Base-by-base conservation (phyloP, 805 yeast species). In the Sporopachydermia lactativora region DNA sequence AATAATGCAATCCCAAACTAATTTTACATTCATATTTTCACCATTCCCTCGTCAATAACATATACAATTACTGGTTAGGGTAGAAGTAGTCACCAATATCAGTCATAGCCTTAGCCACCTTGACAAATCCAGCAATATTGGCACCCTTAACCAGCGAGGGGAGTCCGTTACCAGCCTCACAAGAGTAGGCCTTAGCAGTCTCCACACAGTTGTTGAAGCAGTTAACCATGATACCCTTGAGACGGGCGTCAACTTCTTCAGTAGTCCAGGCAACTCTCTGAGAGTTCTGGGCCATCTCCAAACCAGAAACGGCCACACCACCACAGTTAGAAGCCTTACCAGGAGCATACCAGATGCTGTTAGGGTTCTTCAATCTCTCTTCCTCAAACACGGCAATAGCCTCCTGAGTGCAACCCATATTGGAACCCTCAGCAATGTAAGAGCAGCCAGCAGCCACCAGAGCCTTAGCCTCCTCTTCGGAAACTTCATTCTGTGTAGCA, bases 311-410 rank as follows among this genome's bases (percentile, higher is more conserved):
- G 44, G 96, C 95, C 54, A 89, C 98, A 78, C 98, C 98, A 70
- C 97, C 98, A 70, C 94, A 81, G 78, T 89, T 89, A 58, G 96
- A 89, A 53, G 96, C 96, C 77, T 89, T 89, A 68, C 96, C 97
- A 61, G 96, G 96, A 57, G 95, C 97, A 69, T 88, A 89, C 98
- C 98, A 89, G 66, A 86, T 83, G 47, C 75, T 68, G 38, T 55
- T 50, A 39, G 54, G 48, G 19, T 46, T 40, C 40, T 45, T 41
- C 14, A 47, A 36, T 35, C 70, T 61, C 52, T 62, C 64, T 43
- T 68, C 51, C 75, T 89, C 98, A 55, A 88, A 89, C 47, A 83
- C 86, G 52, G 80, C 85, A 52, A 89, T 85, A 52, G 98, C 98
- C 64, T 89, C 97, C 67, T 82, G 81, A 54, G 96, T 88, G 52